Percentiles rank a stretch among this genome's conserved stretches.
phyloP scores from a whole-genome alignment of 1,139 yeast species.

The Neolecta irregularis region DNA sequence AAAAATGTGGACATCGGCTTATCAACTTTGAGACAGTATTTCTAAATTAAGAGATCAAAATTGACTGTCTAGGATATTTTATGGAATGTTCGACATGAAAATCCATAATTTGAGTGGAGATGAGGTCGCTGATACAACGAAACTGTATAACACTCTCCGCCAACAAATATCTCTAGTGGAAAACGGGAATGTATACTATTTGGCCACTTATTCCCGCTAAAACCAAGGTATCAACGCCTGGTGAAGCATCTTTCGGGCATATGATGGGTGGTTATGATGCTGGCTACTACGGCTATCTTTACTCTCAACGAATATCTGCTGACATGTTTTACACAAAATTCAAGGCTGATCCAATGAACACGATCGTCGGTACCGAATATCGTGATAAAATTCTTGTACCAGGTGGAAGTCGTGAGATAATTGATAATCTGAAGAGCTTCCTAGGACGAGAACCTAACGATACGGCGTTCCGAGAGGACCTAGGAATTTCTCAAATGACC shows the following conservation, averaged over 20 bases:
- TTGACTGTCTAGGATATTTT: too few species aligned
- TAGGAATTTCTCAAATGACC: too few species aligned
- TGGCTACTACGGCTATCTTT: slow-evolving; percentile 75
- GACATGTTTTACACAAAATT: slow-evolving; percentile 69
- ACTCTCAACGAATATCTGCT: slow-evolving; percentile 73
- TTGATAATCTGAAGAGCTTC: slow-evolving; percentile 46
- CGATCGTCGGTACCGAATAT: slow-evolving; percentile 45
- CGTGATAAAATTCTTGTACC: slow-evolving; percentile 53
- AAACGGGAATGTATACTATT: slow-evolving; percentile 26
- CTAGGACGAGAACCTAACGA: slow-evolving; percentile 64
- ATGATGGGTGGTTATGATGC: slow-evolving; percentile 74
- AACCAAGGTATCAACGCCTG: slow-evolving; percentile 42
- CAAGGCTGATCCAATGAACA: slow-evolving; percentile 50
- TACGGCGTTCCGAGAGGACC: slow-evolving; percentile 52
- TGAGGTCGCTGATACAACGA: slow-evolving; percentile 25
- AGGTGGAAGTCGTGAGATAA: slow-evolving; percentile 61
- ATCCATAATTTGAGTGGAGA: slow-evolving; percentile 42
- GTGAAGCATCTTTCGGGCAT: slow-evolving; percentile 68
- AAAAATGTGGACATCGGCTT: slow-evolving; percentile 67
- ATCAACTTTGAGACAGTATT: slow-evolving; percentile 53
- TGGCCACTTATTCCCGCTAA: too few species aligned
- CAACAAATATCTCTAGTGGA: slow-evolving; percentile 42
- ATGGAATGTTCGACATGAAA: slow-evolving; percentile 60
- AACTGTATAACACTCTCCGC: slow-evolving; percentile 50
- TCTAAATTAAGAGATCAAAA: too few species aligned